Percentiles rank a stretch among this genome's conserved stretches.
Conservation (phyloP, 2,329 filamentous ascomycete genomes). For the Ceratocystis harringtonii region DNA sequence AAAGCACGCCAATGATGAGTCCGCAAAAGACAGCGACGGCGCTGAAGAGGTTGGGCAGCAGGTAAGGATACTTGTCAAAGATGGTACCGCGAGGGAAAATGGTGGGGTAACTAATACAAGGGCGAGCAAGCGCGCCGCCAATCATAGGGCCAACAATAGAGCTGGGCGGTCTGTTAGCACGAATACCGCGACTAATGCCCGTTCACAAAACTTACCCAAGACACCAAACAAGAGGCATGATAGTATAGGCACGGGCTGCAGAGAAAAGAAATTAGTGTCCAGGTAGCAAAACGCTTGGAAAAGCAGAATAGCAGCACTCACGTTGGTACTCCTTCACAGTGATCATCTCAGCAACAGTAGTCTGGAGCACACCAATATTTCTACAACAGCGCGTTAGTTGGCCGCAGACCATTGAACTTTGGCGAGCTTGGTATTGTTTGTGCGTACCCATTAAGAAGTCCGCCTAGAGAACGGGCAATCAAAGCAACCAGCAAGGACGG, state of each 20-base stretch:
- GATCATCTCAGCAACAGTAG: conserved; percentile 85
- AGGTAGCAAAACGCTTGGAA: neutral
- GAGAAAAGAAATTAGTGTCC: conserved; percentile 20
- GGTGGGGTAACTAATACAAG: conserved; percentile 65
- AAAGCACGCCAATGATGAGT: conserved; percentile 64
- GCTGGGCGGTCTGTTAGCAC: conserved; percentile 27
- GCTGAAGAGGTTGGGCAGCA: conserved; percentile 85
- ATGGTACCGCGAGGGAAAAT: conserved; percentile 59
- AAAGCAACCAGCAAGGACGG: conserved; percentile 68
- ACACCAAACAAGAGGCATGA: conserved; percentile 98
- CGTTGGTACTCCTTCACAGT: conserved; percentile 87
- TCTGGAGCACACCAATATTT: conserved; percentile 90
- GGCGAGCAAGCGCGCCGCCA: conserved; percentile 76
- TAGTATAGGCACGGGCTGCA: conserved; percentile 76
- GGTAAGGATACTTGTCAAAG: conserved; percentile 77
- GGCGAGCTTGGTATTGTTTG: neutral
- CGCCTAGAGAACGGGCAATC: conserved; percentile 74
- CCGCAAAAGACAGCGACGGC: conserved; percentile 62
- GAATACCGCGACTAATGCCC: neutral
- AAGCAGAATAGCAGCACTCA: conserved; percentile 29
- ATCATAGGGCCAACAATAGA: conserved; percentile 88
- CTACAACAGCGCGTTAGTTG: conserved; percentile 27
- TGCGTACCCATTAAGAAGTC: conserved; percentile 75
- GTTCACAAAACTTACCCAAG: conserved; percentile 48
- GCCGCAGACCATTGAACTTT: too few relatives aligned